Percentiles rank a stretch among this genome's conserved stretches.
phyloP scores from a whole-genome alignment of 2,329 filamentous ascomycete genomes.

The Colletotrichum lentis region DNA sequence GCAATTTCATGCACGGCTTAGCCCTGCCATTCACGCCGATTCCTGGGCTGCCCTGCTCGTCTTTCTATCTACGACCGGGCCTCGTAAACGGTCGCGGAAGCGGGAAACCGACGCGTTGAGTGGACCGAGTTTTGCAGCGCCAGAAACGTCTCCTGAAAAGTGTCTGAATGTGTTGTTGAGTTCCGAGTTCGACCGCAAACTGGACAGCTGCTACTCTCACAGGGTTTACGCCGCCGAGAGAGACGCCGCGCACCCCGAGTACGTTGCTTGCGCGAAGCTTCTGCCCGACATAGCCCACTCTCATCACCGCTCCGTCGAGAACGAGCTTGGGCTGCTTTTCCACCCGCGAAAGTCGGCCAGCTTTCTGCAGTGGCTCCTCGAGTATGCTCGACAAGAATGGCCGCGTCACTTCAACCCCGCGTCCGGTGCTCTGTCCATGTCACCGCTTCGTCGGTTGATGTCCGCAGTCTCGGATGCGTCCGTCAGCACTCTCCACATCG shows the following conservation, averaged over 20 bases:
- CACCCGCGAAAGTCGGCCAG: conserved; percentile 41
- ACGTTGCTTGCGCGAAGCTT: conserved; percentile 9
- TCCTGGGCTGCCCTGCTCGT: conserved; percentile 5
- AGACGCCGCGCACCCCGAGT: conserved; percentile 8
- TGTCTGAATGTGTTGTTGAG: conserved; percentile 3
- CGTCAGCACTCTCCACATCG: conserved; percentile 47
- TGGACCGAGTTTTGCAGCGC: no score
- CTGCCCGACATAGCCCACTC: conserved; percentile 43
- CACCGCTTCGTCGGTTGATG: conserved; percentile 44
- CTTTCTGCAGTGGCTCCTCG: conserved; percentile 50
- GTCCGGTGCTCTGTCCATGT: conserved; percentile 38
- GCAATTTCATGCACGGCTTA: neutral
- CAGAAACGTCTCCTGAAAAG: neutral
- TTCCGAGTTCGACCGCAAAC: neutral
- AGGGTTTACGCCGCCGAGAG: conserved; percentile 1
- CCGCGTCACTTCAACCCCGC: conserved; percentile 41
- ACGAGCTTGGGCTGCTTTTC: conserved; percentile 45
- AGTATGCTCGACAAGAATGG: conserved; percentile 46
- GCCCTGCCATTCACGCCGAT: neutral
- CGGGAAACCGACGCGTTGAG: conserved; percentile 23
- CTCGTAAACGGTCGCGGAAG: conserved; percentile 21
- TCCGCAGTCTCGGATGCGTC: conserved; percentile 43
- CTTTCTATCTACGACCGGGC: neutral
- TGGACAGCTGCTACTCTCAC: conserved; percentile 2
- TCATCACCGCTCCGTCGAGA: conserved; percentile 41